phyloP scores from a whole-genome alignment of 2,329 filamentous ascomycete genomes.

The Tolypocladium inflatum region DNA sequence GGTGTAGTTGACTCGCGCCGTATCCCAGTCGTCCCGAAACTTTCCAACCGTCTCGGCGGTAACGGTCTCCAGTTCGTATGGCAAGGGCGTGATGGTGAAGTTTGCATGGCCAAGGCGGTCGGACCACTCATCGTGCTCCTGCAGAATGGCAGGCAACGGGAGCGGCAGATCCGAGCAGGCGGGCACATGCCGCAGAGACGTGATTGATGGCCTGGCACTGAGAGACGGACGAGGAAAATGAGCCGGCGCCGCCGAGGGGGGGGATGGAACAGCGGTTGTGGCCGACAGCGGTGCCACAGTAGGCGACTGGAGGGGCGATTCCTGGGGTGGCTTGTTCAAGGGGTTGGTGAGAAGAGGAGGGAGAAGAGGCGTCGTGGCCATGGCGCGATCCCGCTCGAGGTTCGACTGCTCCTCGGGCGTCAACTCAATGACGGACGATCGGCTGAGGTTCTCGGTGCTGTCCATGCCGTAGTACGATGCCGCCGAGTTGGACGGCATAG shows the following conservation, averaged over 20 bases:
- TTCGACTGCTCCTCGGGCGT: constrained; percentile 30
- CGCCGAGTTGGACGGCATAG: constrained; percentile 51
- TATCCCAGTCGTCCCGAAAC: constrained; percentile 72
- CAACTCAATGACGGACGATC: constrained; percentile 33
- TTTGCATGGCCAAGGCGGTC: constrained; percentile 84
- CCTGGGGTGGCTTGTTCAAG: constrained; percentile 45
- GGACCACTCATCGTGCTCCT: constrained; percentile 73
- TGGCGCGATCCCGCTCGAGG: constrained; percentile 46
- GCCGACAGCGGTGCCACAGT: constrained; percentile 24
- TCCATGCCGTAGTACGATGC: constrained; percentile 47
- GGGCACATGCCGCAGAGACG: constrained; percentile 59
- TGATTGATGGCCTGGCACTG: constrained; percentile 66
- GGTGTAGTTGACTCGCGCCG: constrained; percentile 75
- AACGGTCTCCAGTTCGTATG: constrained; percentile 59
- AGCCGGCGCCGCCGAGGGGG: constrained; percentile 35
- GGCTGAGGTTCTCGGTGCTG: constrained; percentile 44
- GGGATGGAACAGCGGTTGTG: constrained; percentile 13
- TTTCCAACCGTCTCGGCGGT: constrained; percentile 49
- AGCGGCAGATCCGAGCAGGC: constrained; percentile 47
- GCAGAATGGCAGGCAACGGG: constrained; percentile 54
- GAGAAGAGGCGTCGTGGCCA: constrained; percentile 74
- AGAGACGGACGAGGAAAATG: constrained; percentile 48
- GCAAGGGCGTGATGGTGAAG: constrained; percentile 76
- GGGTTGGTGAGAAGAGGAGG: constrained; percentile 66
- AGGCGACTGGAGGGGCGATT: constrained; percentile 82